These are phyloP conservation scores for Yamadazyma sp. DNA, from an alignment of 1,139 yeast species.

Conservation along the genomic window DNA sequence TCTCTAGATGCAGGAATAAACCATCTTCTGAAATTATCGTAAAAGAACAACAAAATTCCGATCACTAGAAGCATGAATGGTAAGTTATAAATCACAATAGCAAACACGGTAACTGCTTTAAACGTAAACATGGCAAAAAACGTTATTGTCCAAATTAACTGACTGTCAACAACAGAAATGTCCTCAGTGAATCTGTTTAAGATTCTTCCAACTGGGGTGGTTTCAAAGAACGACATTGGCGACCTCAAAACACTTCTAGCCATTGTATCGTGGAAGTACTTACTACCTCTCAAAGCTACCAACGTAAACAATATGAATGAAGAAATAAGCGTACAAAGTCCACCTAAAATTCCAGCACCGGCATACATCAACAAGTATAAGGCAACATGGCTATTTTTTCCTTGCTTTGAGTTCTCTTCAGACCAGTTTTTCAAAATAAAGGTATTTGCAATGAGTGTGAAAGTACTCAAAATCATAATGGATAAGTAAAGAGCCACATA, in stretches of 20 bases:
- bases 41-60: slow-evolving; percentile 20
- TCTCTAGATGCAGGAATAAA: slow-evolving; percentile 41
- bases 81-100: slow-evolving; percentile 30
- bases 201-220: slow-evolving; percentile 44
- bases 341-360: slow-evolving; percentile 26
- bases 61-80: slow-evolving; percentile 36
- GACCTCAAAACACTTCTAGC: slow-evolving; percentile 36
- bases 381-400: slow-evolving; percentile 23
- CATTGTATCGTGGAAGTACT: slow-evolving; percentile 38
- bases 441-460: slow-evolving; percentile 27
- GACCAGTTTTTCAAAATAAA: slow-evolving; percentile 42
- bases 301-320: slow-evolving; percentile 33
- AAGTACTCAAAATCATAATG: slow-evolving; percentile 21
- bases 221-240: slow-evolving; percentile 46
- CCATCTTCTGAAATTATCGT: slow-evolving; percentile 28
- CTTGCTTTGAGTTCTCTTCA: slow-evolving; percentile 27
- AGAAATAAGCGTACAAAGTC: slow-evolving; percentile 27
- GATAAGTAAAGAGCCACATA: slow-evolving; percentile 27
- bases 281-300: slow-evolving; percentile 34
- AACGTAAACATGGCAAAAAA: slow-evolving; percentile 23
- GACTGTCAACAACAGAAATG: slow-evolving; percentile 32
- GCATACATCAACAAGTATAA: slow-evolving; percentile 28
- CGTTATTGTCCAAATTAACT: slow-evolving; percentile 32
- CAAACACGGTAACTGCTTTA: slow-evolving; percentile 24
- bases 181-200: slow-evolving; percentile 43